These are phyloP conservation scores for Ophiocordyceps polyrhachis-furcata DNA, from an alignment of 2,329 filamentous ascomycete genomes.

Conservation along the genomic window DNA sequence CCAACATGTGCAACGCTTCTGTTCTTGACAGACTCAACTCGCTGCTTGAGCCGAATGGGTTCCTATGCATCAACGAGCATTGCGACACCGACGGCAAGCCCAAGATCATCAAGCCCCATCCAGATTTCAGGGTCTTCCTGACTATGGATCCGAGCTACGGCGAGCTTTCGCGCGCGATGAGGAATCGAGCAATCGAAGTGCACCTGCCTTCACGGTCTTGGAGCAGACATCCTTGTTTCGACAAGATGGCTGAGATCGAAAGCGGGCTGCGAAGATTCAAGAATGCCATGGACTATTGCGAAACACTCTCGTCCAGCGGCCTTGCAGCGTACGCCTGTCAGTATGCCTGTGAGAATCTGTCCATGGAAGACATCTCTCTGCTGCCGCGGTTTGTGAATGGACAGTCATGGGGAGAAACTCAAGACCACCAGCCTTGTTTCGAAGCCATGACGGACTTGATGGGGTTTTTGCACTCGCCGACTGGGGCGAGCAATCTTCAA, in stretches of 20 bases:
- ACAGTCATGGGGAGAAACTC: slow-evolving; percentile 3
- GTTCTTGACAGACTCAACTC: slow-evolving; percentile 92
- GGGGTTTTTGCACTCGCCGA: slow-evolving; percentile 13
- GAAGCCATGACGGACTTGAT: slow-evolving; percentile 9
- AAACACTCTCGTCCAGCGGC: slow-evolving; percentile 7
- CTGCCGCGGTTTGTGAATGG: slow-evolving; percentile 16
- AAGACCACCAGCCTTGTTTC: slow-evolving; percentile 1
- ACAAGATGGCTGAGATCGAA: slow-evolving; percentile 27
- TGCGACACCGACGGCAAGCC: slow-evolving; percentile 66
- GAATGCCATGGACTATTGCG: slow-evolving; percentile 14
- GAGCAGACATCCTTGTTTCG: slow-evolving; percentile 12
- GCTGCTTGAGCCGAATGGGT: slow-evolving; percentile 75
- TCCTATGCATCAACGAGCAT: slow-evolving; percentile 83
- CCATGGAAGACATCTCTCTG: slow-evolving; percentile 23
- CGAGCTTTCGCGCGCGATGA: slow-evolving; percentile 88
- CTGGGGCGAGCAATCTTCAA: slow-evolving; percentile 11
- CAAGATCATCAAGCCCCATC: slow-evolving; percentile 61
- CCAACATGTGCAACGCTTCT: slow-evolving; percentile 88
- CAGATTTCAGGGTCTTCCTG: slow-evolving; percentile 78
- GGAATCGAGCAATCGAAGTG: slow-evolving; percentile 85
- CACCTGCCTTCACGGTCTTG: slow-evolving; percentile 39
- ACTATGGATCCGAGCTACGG: slow-evolving; percentile 86
- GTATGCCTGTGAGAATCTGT: slow-evolving; percentile 27
- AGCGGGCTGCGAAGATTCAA: slow-evolving; percentile 29
- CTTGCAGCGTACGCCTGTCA: slow-evolving; percentile 11